phyloP scores from a whole-genome alignment of 2,329 filamentous ascomycete species.

The Akanthomyces dipterigenus region DNA sequence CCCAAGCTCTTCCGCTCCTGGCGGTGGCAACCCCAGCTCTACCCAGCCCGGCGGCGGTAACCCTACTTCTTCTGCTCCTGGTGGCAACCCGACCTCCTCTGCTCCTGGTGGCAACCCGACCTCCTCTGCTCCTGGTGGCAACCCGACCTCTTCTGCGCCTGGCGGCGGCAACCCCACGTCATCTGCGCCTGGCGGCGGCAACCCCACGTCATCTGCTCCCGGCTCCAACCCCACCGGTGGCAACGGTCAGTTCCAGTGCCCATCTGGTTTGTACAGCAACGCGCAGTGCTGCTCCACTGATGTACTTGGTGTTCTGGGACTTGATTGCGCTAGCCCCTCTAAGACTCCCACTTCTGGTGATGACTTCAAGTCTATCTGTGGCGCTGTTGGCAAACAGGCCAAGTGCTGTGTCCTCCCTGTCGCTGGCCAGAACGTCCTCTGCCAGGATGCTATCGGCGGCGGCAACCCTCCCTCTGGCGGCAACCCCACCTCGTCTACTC shows the following conservation, averaged over 20 bases:
- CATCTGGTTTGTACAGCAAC: constrained; percentile 18
- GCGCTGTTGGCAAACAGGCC: constrained; percentile 39
- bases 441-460: not conserved
- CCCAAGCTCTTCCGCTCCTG: not conserved
- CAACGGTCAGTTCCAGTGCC: constrained; percentile 14
- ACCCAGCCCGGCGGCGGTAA: not conserved
- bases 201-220: not conserved
- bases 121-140: not conserved
- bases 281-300: constrained; percentile 43
- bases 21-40: not conserved
- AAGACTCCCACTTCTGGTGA: not conserved
- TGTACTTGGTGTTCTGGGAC: constrained; percentile 38
- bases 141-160: not conserved
- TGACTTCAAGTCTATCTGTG: constrained; percentile 27
- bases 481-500: not conserved
- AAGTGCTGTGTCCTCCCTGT: constrained; percentile 48
- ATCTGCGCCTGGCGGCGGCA: not conserved
- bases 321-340: constrained; percentile 31
- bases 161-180: not conserved
- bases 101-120: not conserved
- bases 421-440: constrained; percentile 7
- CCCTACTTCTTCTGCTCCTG: not conserved
- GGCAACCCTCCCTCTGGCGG: not conserved
- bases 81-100: not conserved
- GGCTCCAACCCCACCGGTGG: not conserved